Evolutionary conservation across 1,284 basidiomycete species (phyloP).

Genomic region (Testicularia cyperi): DNA sequence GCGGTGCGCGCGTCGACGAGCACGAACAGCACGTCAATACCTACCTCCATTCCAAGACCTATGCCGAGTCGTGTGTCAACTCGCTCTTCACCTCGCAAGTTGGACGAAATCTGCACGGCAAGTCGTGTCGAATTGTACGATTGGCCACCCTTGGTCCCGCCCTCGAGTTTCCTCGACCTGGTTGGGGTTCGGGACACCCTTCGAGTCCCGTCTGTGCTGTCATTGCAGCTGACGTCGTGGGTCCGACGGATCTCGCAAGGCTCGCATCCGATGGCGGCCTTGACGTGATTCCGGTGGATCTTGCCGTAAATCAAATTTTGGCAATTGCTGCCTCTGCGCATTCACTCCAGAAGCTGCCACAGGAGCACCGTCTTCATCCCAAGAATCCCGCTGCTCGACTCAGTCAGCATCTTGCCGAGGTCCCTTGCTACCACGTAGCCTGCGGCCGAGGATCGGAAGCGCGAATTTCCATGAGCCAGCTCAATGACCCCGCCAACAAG

Average conservation of each 20-base stretch:
- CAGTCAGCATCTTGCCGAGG: conserved; percentile 29
- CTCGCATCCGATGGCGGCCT: conserved; percentile 30
- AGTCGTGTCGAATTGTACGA: conserved; percentile 34
- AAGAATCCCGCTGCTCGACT: conserved; percentile 22
- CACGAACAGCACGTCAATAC: conserved; percentile 37
- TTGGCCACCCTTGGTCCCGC: conserved; percentile 34
- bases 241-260: conserved; percentile 11
- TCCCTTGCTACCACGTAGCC: conserved; percentile 38
- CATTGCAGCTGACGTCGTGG: conserved; percentile 15
- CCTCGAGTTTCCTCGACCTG: conserved; percentile 29
- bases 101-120: conserved; percentile 31
- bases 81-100: conserved; percentile 35
- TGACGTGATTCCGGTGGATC: conserved; percentile 36
- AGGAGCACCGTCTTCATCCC: conserved; percentile 29
- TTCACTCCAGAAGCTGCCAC: conserved; percentile 24
- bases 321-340: conserved; percentile 34
- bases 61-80: conserved; percentile 35
- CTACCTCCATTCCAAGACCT: conserved; percentile 42
- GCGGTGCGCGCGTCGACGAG: conserved; percentile 20
- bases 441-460: conserved; percentile 20
- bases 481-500: conserved; percentile 19
- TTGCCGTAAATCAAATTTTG: conserved; percentile 37
- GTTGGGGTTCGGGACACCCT: conserved; percentile 38
- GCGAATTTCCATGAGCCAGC: conserved; percentile 24
- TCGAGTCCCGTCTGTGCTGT: conserved; percentile 39